phyloP scores from a whole-genome alignment of 2,329 filamentous ascomycete genomes.

The Camillea tinctor region DNA sequence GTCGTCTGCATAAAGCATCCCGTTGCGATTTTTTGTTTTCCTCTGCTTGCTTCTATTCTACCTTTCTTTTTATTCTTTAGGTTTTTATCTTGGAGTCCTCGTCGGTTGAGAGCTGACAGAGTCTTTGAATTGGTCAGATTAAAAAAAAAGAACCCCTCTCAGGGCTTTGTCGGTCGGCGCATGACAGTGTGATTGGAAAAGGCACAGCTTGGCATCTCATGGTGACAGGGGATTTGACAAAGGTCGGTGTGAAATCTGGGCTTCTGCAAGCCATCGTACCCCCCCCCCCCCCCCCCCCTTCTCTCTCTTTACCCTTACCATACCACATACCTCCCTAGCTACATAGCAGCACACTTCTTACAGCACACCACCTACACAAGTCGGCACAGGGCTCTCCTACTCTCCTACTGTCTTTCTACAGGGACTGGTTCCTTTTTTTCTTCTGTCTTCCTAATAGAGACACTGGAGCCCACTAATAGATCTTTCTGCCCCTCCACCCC shows the following conservation, averaged over 20 bases:
- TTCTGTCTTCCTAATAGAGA: neutral
- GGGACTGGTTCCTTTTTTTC: no score
- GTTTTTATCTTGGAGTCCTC: neutral
- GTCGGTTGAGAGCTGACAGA: conserved; percentile 28
- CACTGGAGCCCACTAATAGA: neutral
- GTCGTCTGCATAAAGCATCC: no score
- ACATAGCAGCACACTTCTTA: neutral
- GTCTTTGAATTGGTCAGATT: conserved; percentile 25
- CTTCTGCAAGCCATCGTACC: conserved; percentile 11
- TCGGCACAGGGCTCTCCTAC: neutral
- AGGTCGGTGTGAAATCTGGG: conserved; percentile 32
- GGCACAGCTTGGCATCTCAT: conserved; percentile 27
- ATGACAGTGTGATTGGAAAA: conserved; percentile 26
- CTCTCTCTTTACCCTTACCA: conserved; percentile 1
- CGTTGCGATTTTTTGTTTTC: neutral
- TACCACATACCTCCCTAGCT: conserved; percentile 3
- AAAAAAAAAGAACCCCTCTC: neutral
- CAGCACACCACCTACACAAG: neutral
- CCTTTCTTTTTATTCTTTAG: neutral
- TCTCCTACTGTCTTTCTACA: neutral
- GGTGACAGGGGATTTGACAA: conserved; percentile 32
- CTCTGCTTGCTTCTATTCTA: conserved; percentile 1
- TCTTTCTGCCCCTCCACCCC: no score
- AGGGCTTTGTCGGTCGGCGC: conserved; percentile 18
- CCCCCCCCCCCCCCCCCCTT: conserved; percentile 6